These are phyloP conservation scores for Hypoxylon sp. DNA, from an alignment of 2,329 filamentous ascomycete species.

Conservation along the genomic window DNA sequence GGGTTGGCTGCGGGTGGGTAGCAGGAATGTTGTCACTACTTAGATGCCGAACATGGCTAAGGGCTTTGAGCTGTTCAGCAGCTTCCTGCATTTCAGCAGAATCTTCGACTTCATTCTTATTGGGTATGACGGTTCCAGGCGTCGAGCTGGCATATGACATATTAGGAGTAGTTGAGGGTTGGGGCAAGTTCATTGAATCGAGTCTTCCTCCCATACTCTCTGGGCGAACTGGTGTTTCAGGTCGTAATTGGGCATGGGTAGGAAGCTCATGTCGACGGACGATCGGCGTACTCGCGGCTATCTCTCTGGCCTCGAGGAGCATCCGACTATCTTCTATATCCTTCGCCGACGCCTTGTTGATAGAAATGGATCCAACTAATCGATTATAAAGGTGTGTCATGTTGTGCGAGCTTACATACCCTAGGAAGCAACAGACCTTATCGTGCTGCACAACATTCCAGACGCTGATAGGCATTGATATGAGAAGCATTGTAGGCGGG, in stretches of 20 bases:
- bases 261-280: conserved; percentile 50
- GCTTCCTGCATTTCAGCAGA: conserved; percentile 80
- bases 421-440: conserved; percentile 76
- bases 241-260: conserved; percentile 46
- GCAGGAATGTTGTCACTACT: conserved; percentile 61
- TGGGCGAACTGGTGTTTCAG: conserved; percentile 53
- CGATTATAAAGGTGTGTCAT: conserved; percentile 75
- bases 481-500: conserved; percentile 75
- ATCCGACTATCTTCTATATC: conserved; percentile 72
- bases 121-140: conserved; percentile 53
- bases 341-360: conserved; percentile 63
- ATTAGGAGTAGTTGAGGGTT: conserved; percentile 45
- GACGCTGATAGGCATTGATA: conserved; percentile 75
- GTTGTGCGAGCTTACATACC: conserved; percentile 77
- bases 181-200: conserved; percentile 50
- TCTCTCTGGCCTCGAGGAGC: conserved; percentile 68
- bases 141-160: conserved; percentile 49
- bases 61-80: conserved; percentile 75
- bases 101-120: conserved; percentile 70
- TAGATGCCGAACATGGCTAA: conserved; percentile 73
- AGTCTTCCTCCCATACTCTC: conserved; percentile 46
- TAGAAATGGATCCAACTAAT: conserved; percentile 65
- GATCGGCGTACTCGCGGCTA: conserved; percentile 58
- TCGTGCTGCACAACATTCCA: conserved; percentile 77
- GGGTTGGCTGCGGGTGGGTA: conserved; percentile 46